phyloP scores from a whole-genome alignment of 2,329 filamentous ascomycete species.

The Aspergillus fructus region DNA sequence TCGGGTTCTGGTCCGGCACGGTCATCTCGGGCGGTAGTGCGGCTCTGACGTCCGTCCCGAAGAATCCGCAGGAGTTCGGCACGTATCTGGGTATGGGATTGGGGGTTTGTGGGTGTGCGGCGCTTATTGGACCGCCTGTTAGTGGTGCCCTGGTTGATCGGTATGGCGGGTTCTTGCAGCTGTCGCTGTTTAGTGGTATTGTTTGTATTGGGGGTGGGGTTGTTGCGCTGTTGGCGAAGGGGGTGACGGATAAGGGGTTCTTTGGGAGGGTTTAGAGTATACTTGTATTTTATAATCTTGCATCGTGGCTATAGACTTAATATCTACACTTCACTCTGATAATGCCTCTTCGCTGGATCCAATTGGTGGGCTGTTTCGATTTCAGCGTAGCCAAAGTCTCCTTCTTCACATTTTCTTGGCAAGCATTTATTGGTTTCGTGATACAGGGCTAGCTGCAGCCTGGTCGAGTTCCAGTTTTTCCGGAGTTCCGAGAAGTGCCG shows the following conservation, averaged over 20 bases:
- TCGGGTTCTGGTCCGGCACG: slow-evolving; percentile 43
- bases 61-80: slow-evolving; percentile 33
- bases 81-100: slow-evolving; percentile 44
- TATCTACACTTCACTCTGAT: too few relatives aligned
- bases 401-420: too few relatives aligned
- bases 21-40: slow-evolving; percentile 41
- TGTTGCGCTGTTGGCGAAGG: slow-evolving; percentile 38
- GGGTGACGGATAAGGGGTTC: slow-evolving; percentile 37
- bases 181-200: slow-evolving; percentile 38
- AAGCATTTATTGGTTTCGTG: too few relatives aligned
- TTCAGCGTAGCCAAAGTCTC: too few relatives aligned
- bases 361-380: too few relatives aligned
- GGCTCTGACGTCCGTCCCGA: slow-evolving; percentile 30
- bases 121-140: slow-evolving; percentile 50
- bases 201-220: slow-evolving; percentile 16
- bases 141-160: slow-evolving; percentile 46
- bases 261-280: slow-evolving; percentile 27
- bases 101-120: slow-evolving; percentile 36
- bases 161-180: slow-evolving; percentile 41
- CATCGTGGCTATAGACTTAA: too few relatives aligned
- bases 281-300: too few relatives aligned
- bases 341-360: too few relatives aligned
- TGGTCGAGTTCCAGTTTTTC: too few relatives aligned
- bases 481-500: too few relatives aligned
- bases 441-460: too few relatives aligned